Evolutionary conservation across 2,329 filamentous ascomycete species (phyloP).

Genomic region (Pyrenochaeta sp.): DNA sequence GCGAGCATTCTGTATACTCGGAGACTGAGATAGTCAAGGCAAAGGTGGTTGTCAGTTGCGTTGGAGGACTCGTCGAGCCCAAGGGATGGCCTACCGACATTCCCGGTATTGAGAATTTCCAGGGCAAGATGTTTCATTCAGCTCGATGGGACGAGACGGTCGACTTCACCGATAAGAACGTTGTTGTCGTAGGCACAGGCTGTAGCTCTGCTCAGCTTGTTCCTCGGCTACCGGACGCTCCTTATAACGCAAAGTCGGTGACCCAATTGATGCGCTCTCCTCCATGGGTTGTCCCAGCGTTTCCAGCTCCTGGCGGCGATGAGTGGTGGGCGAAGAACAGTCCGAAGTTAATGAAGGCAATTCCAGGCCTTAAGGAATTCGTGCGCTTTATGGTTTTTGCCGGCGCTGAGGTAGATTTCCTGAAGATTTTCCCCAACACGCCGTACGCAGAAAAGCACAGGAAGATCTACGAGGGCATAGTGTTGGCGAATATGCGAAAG

Average conservation of each 20-base stretch:
- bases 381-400: slow-evolving; percentile 57
- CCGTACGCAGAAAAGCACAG: slow-evolving; percentile 50
- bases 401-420: slow-evolving; percentile 55
- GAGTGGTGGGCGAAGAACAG: slow-evolving; percentile 58
- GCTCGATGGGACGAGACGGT: slow-evolving; percentile 64
- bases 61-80: slow-evolving; percentile 66
- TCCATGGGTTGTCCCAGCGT: slow-evolving; percentile 62
- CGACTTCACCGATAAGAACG: slow-evolving; percentile 63
- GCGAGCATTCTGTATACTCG: slow-evolving; percentile 57
- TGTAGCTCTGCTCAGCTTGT: slow-evolving; percentile 67
- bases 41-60: slow-evolving; percentile 64
- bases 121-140: slow-evolving; percentile 66
- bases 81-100: slow-evolving; percentile 60
- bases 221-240: slow-evolving; percentile 58
- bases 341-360: slow-evolving; percentile 54
- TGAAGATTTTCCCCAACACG: slow-evolving; percentile 57
- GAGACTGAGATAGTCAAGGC: slow-evolving; percentile 62
- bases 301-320: slow-evolving; percentile 48
- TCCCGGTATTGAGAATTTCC: slow-evolving; percentile 62
- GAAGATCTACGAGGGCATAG: slow-evolving; percentile 52
- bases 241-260: slow-evolving; percentile 62
- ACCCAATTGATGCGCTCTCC: slow-evolving; percentile 67
- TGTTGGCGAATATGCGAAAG: slow-evolving; percentile 57
- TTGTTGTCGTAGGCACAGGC: slow-evolving; percentile 66
- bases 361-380: slow-evolving; percentile 62